Evolutionary conservation across 208 protist genomes (phyloP).

Genomic region (Wallacemonas sp.): DNA sequence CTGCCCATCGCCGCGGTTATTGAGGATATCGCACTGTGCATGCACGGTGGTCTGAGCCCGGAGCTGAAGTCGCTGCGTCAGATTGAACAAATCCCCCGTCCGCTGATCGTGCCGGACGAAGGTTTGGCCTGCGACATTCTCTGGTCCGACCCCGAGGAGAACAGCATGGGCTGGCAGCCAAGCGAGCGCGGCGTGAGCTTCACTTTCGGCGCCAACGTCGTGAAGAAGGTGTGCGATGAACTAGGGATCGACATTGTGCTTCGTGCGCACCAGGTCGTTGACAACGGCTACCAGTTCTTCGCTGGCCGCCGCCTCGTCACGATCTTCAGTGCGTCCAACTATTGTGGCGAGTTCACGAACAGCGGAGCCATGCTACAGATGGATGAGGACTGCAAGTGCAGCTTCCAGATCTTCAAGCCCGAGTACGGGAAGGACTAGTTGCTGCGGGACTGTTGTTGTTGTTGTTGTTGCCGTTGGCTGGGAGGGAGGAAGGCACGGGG

Average conservation of each 20-base stretch:
- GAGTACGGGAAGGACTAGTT: too few species aligned
- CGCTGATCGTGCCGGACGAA: constrained; percentile 98
- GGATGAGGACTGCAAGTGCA: constrained; percentile 97
- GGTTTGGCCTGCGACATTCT: constrained; percentile 99
- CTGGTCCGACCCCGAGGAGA: constrained; percentile 99
- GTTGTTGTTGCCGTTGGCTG: too few species aligned
- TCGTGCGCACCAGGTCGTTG: constrained; percentile 97
- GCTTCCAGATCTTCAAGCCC: constrained; percentile 98
- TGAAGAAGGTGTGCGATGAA: constrained; percentile 94
- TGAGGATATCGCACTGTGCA: constrained; percentile 99
- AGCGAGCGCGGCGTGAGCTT: constrained; percentile 94
- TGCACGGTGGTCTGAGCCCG: constrained; percentile 97
- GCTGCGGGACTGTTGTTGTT: too few species aligned
- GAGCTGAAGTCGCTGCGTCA: constrained; percentile 96
- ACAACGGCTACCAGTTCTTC: constrained; percentile 97
- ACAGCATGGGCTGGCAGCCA: constrained; percentile 87
- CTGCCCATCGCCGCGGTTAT: constrained; percentile 98
- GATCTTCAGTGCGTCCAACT: constrained; percentile 99
- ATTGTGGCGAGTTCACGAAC: constrained; percentile 99
- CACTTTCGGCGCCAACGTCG: constrained; percentile 92
- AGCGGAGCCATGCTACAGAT: constrained; percentile 99
- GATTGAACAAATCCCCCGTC: constrained; percentile 95
- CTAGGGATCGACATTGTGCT: constrained; percentile 97
- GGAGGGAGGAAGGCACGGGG: too few species aligned
- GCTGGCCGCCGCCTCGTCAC: constrained; percentile 95